Percentiles rank a stretch among this genome's conserved stretches.
Conservation (phyloP, 2,329 filamentous ascomycete genomes). For the Calonectria pseudoreteaudii region DNA sequence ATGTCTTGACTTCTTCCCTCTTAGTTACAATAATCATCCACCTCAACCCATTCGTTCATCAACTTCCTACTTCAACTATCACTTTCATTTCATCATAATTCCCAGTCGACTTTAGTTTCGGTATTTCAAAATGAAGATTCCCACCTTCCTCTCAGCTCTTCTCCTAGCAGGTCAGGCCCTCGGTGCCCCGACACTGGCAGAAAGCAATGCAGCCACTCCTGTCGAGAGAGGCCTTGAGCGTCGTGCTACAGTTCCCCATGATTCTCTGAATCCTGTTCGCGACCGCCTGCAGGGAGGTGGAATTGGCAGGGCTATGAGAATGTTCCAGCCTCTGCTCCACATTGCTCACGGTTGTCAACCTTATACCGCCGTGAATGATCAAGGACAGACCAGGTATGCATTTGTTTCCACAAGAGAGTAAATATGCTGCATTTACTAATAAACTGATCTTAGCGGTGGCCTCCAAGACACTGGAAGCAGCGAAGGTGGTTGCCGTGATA, state of each 20-base stretch:
- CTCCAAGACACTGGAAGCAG: conserved; percentile 45
- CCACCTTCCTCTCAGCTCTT: neutral
- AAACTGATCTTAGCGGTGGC: conserved; percentile 45
- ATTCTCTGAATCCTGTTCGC: conserved; percentile 40
- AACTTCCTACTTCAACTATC: no score
- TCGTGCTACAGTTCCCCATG: conserved; percentile 40
- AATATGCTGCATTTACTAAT: neutral
- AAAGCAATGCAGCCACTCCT: neutral
- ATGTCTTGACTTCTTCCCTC: no score
- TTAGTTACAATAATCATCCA: no score
- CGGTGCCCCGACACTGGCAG: neutral
- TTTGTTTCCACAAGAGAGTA: neutral
- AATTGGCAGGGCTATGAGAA: conserved; percentile 40
- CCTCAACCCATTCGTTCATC: no score
- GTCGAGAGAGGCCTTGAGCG: neutral
- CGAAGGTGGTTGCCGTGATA: conserved; percentile 47
- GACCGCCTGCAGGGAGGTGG: conserved; percentile 41
- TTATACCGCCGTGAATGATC: conserved; percentile 68
- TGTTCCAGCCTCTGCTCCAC: conserved; percentile 46
- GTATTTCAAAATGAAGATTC: neutral
- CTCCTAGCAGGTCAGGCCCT: neutral
- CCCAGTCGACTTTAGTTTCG: no score
- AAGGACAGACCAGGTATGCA: conserved; percentile 66
- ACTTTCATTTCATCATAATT: no score
- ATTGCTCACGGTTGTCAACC: conserved; percentile 72